phyloP scores from a whole-genome alignment of 2,329 filamentous ascomycete species.

The Pseudogymnoascus sp. region DNA sequence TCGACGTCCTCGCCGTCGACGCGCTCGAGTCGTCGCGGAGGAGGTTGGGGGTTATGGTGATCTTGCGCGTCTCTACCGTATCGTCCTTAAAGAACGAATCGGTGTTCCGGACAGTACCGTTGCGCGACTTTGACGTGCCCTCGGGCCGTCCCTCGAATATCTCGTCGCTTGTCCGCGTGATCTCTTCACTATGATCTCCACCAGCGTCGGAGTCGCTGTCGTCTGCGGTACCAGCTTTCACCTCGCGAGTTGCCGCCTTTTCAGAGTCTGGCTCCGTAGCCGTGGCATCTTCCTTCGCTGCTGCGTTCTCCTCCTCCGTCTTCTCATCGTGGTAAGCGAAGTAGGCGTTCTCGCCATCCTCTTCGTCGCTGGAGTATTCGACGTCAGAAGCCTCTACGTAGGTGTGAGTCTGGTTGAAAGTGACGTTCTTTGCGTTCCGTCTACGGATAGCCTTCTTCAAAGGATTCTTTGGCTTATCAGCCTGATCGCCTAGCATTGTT shows the following conservation, averaged over 20 bases:
- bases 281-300: conserved; percentile 29
- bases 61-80: conserved; percentile 90
- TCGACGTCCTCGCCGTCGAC: conserved; percentile 32
- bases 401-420: conserved; percentile 56
- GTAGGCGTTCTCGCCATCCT: conserved; percentile 39
- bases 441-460: conserved; percentile 65
- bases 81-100: conserved; percentile 98
- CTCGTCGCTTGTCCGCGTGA: conserved; percentile 55
- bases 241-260: conserved; percentile 30
- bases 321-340: conserved; percentile 39
- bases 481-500: conserved; percentile 62
- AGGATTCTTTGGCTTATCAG: conserved; percentile 64
- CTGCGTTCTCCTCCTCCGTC: conserved; percentile 20
- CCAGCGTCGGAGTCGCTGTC: conserved; percentile 9
- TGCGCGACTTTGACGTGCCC: conserved; percentile 59
- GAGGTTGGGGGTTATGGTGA: conserved; percentile 88
- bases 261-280: conserved; percentile 32
- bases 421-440: conserved; percentile 62
- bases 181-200: conserved; percentile 28
- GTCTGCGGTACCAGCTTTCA: conserved; percentile 7
- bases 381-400: conserved; percentile 66
- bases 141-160: conserved; percentile 48
- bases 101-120: conserved; percentile 80
- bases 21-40: conserved; percentile 65
- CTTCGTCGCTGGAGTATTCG: conserved; percentile 60